phyloP scores from a whole-genome alignment of 208 protist genomes.

The Leishmania major region DNA sequence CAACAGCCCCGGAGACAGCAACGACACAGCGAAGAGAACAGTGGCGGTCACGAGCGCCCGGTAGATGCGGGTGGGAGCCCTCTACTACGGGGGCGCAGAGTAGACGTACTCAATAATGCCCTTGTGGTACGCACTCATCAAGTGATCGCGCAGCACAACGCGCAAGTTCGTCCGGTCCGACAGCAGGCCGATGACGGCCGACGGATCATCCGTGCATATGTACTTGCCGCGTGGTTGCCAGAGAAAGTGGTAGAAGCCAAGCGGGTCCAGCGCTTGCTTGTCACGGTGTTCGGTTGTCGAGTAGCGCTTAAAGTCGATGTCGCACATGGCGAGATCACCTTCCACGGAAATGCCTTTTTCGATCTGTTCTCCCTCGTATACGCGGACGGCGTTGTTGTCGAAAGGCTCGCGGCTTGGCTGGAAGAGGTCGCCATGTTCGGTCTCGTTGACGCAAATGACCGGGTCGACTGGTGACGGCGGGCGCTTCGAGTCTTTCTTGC shows the following conservation, averaged over 20 bases:
- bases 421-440: slow-evolving; percentile 37
- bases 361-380: not conserved
- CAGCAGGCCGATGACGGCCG: slow-evolving; percentile 29
- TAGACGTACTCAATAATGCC: slow-evolving; percentile 42
- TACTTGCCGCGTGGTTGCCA: slow-evolving; percentile 34
- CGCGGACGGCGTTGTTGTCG: slow-evolving; percentile 31
- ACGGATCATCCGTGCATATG: slow-evolving; percentile 28
- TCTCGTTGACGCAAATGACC: not conserved
- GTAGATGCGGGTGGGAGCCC: not conserved
- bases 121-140: slow-evolving; percentile 34
- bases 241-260: slow-evolving; percentile 44
- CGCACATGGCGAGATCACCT: not conserved
- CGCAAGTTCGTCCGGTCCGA: slow-evolving; percentile 34
- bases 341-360: not conserved
- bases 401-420: slow-evolving; percentile 40
- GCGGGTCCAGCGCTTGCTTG: slow-evolving; percentile 32
- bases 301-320: slow-evolving; percentile 22
- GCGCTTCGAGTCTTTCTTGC: slow-evolving; percentile 1
- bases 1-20: not conserved
- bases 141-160: slow-evolving; percentile 39
- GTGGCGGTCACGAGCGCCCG: not conserved
- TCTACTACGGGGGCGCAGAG: slow-evolving; percentile 10
- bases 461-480: not conserved
- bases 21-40: not conserved
- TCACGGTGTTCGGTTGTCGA: slow-evolving; percentile 26